Evolutionary conservation across 345 rosid genomes (phyloP), one percentile per base, ranked within the genome.

Genomic region (Citrus inodora): DNA sequence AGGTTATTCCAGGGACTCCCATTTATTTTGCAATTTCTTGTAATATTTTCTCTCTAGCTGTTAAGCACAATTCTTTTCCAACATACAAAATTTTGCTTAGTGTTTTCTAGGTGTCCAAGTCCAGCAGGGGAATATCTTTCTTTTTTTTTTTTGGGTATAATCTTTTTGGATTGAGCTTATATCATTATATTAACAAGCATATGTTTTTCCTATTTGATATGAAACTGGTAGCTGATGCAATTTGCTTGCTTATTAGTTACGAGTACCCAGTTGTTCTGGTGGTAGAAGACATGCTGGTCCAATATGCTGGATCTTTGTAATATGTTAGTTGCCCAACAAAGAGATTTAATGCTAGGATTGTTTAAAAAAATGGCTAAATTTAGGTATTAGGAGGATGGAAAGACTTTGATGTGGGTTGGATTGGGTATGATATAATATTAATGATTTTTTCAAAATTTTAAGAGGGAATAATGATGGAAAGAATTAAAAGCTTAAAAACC

Each of bases 1-100:
- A 65, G 83, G 56, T 76, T 40, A 53, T 71, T 71, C 62, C 10
- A 9, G 42, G 27, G 37, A 51, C 9, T 28, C 7, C 74, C 62
- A 30, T 51, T 71, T 71, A 42, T 37, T 65, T 33, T 46, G 51
- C 9, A 17, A 19, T 16, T 64, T 19, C 42, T 65, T 30, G 4
- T 30, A 65, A 65, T 65, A 19, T 33, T 71, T 14, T 10, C 76
- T 17, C 21, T 38, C 25, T 9, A 71, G 37, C 61, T 53, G 5
- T 40, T 38, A 10, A 21, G 56, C 62, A 74, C 28, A 61, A 17
- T 60, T 22, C 30, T 62, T 60, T n/a, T 35, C 5, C 10, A 32
- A 33, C 17, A 4, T 25, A 6, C 32, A 6, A 32, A 72, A 21
- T 21, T 14, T 56, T 11, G 40, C 9, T 72, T 58, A 22, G 33